These are phyloP conservation scores for Annona squamosa DNA, from an alignment of 164 flowering plant genomes.

Conservation along the genomic window DNA sequence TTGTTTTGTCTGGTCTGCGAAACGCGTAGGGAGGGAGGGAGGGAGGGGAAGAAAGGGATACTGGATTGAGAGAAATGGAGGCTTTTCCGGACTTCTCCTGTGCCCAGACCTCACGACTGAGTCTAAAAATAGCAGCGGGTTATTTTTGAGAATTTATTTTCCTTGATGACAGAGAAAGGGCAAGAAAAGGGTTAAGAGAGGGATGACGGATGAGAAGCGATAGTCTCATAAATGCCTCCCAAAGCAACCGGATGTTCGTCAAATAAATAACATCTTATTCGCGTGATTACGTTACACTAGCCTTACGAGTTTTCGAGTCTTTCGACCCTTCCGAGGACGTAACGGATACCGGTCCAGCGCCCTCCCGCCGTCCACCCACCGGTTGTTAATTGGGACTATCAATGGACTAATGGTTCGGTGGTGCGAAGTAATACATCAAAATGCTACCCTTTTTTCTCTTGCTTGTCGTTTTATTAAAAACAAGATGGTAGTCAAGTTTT, in stretches of 20 bases:
- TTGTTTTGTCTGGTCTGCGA: not conserved
- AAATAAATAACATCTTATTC: too few relatives aligned
- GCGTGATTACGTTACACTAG: too few relatives aligned
- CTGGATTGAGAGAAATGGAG: not conserved
- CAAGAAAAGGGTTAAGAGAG: too few relatives aligned
- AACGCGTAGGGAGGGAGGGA: not conserved
- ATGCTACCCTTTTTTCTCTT: not conserved
- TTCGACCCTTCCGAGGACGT: not conserved
- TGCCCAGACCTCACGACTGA: constrained; percentile 5
- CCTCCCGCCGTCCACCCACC: not conserved
- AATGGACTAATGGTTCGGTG: not conserved
- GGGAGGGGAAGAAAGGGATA: not conserved
- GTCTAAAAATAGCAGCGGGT: constrained; percentile 5
- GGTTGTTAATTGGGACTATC: not conserved
- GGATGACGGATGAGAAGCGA: too few relatives aligned
- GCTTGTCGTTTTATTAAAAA: too few relatives aligned
- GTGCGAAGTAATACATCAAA: too few relatives aligned
- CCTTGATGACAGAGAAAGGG: too few relatives aligned
- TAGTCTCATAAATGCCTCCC: too few relatives aligned
- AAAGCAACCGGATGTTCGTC: too few relatives aligned
- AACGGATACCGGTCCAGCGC: not conserved
- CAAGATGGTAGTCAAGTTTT: too few relatives aligned
- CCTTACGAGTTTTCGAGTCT: not conserved
- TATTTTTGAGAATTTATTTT: not conserved
- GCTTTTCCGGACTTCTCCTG: not conserved